phyloP scores from a whole-genome alignment of 495 filamentous ascomycete genomes.

The Trichocladium antarcticum region DNA sequence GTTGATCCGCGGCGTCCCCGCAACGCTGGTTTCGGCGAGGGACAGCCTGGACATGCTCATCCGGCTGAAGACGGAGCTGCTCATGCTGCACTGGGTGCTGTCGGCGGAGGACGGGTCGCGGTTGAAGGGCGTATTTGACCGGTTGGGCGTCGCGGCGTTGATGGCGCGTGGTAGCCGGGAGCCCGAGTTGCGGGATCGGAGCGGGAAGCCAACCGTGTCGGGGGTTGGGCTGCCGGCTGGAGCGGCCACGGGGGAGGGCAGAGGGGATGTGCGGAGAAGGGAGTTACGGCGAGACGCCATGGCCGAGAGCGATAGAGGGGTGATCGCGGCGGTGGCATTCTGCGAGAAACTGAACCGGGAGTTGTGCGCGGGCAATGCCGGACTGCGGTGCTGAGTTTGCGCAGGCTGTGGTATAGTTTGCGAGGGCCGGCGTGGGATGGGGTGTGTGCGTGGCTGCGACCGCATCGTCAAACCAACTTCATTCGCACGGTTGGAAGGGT shows the following conservation, averaged over 20 bases:
- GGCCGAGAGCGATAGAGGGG: neutral
- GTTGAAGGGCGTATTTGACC: constrained; percentile 21
- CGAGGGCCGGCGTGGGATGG: neutral
- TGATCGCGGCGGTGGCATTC: constrained; percentile 4
- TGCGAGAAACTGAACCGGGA: constrained; percentile 18
- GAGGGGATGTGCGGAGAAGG: constrained; percentile 3
- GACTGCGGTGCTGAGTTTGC: neutral
- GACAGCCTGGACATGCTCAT: constrained; percentile 17
- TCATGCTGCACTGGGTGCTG: constrained; percentile 28
- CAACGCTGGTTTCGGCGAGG: constrained; percentile 17
- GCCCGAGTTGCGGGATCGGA: constrained; percentile 23
- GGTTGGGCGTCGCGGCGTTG: constrained; percentile 23
- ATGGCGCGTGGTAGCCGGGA: constrained; percentile 23
- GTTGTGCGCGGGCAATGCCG: constrained; percentile 1
- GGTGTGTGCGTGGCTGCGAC: constrained; percentile 9
- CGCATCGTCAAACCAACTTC: constrained; percentile 14
- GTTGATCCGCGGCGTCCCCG: constrained; percentile 15
- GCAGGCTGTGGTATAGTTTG: neutral
- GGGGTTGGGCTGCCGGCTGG: constrained; percentile 11
- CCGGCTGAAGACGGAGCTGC: constrained; percentile 23
- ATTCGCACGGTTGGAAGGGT: neutral
- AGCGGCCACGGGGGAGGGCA: constrained; percentile 1
- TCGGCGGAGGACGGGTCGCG: constrained; percentile 27
- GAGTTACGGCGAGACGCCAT: constrained; percentile 8
- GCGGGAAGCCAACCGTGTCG: constrained; percentile 13